Evolutionary conservation across 257 asterid genomes (phyloP), one percentile per base, ranked within the genome.

Genomic region (Capsicum pubescens): DNA sequence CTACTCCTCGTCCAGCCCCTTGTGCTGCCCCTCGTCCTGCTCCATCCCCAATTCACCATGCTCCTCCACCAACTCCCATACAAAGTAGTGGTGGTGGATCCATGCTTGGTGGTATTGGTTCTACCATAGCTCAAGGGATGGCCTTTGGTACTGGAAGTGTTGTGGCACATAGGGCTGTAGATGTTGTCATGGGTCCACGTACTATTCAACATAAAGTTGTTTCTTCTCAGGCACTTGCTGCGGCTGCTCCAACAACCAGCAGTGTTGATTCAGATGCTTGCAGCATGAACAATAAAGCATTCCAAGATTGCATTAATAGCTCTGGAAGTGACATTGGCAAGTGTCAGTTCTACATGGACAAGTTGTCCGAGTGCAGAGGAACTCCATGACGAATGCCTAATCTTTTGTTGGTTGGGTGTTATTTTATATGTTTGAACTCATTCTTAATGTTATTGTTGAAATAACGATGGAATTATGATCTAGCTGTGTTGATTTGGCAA

Each of bases 161-260:
- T 1, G 68, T 95, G 81, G 99, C 93, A 21, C 97, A 94, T 72
- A 90, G 97, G 86, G 95, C 91, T 48, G 97, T 92, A 42, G 98
- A 95, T 87, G 83, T 93, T 67, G 89, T 94, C 71, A 21, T 93
- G 89, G 98, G 98, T 66, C 95, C 97, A 80, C 95, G 97, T 11
- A 92, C 95, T 12, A 83, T 94, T 84, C 94, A 91, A 67, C 97
- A 92, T 57, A 97, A 94, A 85, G 56, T 90, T 68, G 97, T 89
- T 17, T 90, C 9, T 82, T 69, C 94, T 72, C 89, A 87, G 66
- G 89, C 86, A 21, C 79, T 87, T 42, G 89, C 91, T 79, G 87
- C 92, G 19, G 87, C 91, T 4, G 84, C 91, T 58, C 82, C 94
- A 56, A 84, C 91, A n/a, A 82, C 92, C 9, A 57, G 85, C 59